Evolutionary conservation across 2,329 filamentous ascomycete genomes (phyloP), one percentile per base, ranked within the genome.

Genomic region (Fusarium luffae): DNA sequence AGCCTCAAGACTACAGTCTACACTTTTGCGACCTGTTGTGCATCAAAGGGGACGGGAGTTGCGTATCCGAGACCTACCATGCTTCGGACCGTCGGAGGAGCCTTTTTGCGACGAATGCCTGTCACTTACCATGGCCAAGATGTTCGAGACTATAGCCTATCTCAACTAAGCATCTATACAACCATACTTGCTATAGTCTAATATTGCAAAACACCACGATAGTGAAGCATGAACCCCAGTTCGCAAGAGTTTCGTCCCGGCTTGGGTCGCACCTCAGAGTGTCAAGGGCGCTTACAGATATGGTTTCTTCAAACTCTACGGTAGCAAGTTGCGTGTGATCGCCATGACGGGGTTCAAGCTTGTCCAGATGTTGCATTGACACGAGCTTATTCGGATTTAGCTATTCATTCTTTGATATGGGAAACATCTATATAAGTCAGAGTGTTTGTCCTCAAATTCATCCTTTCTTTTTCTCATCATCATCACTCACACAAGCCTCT

Each of bases 361-460:
- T 37, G 30, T 34, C 51, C 25, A 41, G 23, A 69, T 52, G 18
- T 48, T 51, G 44, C 51, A 50, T 71, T 44, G 66, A 55, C 46
- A 61, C 68, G 40, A 68, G 67, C 55, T 68, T 70, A 59, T 68
- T 58, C 55, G 23, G 51, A 47, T 58, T 71, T 70, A 61, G 44
- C 68, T 71, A 57, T 48, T 42, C 25, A 27, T 21, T 27, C 43
- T 57, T 54, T 52, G 44, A 54, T 32, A 34, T 49, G 25, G 23
- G 50, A 60, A 50, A 50, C 49, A 64, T 47, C 46, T 74, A 74
- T 74, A 75, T 75, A 75, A 71, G 52, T 44, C 41, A 58, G 50
- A 62, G 63, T 46, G 43, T 65, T 62, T 60, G 48, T 62, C 58
- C 61, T 57, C 41, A 59, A 55, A 55, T 18, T 27, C 37, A 51